Conservation (phyloP, 1,284 basidiomycete genomes). For the Microbotryum lychnidis-dioicae region DNA sequence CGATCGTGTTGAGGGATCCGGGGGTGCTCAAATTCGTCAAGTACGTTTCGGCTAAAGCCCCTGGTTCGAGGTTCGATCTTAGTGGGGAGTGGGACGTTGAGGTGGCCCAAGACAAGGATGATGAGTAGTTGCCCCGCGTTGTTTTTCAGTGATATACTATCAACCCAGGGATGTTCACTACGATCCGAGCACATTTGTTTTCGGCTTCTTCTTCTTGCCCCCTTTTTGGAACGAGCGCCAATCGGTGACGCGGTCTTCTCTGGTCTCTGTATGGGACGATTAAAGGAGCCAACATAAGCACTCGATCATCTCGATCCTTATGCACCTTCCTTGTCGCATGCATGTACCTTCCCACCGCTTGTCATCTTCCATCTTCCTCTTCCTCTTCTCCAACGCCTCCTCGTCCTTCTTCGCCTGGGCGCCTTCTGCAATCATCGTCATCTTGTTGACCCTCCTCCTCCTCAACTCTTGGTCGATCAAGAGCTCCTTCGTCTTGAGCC, state of each 20-base stretch:
- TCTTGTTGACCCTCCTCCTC: conserved; percentile 43
- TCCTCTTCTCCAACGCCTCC: conserved; percentile 41
- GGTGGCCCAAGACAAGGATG: conserved; percentile 44
- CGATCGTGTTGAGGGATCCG: conserved; percentile 85
- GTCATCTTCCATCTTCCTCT: conserved; percentile 46
- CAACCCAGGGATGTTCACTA: not conserved
- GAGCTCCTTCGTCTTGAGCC: conserved; percentile 46
- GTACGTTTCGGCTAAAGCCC: conserved; percentile 77
- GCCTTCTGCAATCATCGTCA: conserved; percentile 50
- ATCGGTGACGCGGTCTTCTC: conserved; percentile 33
- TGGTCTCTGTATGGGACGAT: conserved; percentile 15
- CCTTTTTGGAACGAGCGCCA: conserved; percentile 35
- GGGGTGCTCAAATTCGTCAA: conserved; percentile 90
- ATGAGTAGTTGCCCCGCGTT: conserved; percentile 10
- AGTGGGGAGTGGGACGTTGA: conserved; percentile 77
- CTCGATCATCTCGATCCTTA: not conserved
- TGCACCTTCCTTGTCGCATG: conserved; percentile 11
- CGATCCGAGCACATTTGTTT: conserved; percentile 41
- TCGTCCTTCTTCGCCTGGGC: conserved; percentile 47
- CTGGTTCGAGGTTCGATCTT: conserved; percentile 82
- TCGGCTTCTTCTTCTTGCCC: conserved; percentile 74
- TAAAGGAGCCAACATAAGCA: not conserved
- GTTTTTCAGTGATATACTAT: not conserved
- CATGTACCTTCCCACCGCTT: conserved; percentile 48
- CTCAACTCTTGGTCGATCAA: conserved; percentile 51